Base-by-base conservation (phyloP, 2,329 filamentous ascomycete genomes). In the Fusarium hainanense region DNA sequence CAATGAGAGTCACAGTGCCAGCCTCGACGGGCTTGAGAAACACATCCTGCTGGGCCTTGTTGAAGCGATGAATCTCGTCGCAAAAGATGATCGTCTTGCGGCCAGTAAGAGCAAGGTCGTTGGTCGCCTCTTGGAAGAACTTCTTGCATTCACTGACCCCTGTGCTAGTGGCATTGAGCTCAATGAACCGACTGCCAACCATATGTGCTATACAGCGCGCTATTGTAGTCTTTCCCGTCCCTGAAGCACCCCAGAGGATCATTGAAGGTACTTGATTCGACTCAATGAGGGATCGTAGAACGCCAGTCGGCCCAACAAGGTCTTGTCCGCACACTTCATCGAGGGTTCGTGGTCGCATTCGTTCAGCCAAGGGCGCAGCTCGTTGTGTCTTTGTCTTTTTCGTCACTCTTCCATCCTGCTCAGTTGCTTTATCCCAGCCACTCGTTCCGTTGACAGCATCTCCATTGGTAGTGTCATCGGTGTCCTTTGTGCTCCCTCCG, bases 1-100 rank as follows among this genome's bases (percentile, higher is more conserved):
- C 96, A 65, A 98, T 96, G 30, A 99, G 84, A 0, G 93, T 98
- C 70, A 99, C 91, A 28, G 92, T 92, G 8, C 96, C 96, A 2
- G 90, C 90, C 80, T 99, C 96, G 23, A 98, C 95, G 0, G 95
- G 95, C 18, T 92, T 93, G 3, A 99, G 84, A 73, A 98, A 98
- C 2, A 98, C 92, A 79, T 98, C 96, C 77, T 99, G 96, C 78
- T 98, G 96, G 0, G 90, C 87, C 81, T 97, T 98, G 72, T 88
- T 92, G 83, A 97, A 97, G 28, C 95, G 85, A 80, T 97, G 94
- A 49, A 98, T 96, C 83, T 98, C 96, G 81, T 99, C 96, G 82
- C 95, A 98, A 79, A 99, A 99, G 69, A 99, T 89, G 69, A 99
- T 97, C 0, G 96, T 98, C 81, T 93, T 95, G 66, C 94, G 87